Base-by-base conservation (phyloP, 495 filamentous ascomycete species). In the Aspergillus panamensis region DNA sequence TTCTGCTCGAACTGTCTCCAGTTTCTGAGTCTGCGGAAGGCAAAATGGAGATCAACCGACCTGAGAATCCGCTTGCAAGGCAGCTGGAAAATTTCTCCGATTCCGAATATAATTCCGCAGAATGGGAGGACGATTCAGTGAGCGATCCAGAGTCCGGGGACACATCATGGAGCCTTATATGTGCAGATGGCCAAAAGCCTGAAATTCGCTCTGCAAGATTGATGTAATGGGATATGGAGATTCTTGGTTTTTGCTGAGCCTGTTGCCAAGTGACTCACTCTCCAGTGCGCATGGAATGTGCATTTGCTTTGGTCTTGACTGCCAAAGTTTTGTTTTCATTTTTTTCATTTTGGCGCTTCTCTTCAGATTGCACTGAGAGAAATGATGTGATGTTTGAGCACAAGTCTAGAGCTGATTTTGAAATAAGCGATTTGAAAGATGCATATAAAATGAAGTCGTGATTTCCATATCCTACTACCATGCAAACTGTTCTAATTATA, bases 401-500 rank as follows among this genome's bases (percentile, higher is more conserved):
- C 5, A 5, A 25, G 25, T 25, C 25, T 25, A 25, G 5, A 25
- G 5, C 5, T 25, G 25, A 25, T 25, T 25, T 5, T 17, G 8
- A n/a, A 37, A 9, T 8, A 17, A 45, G 6, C 21, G 5, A 20
- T 1, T 35, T 17, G 30, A 48, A 35, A 40, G 21, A 58, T 58
- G 37, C 29, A n/a, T 37, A 39, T 20, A 0, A 39, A 48, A 45
- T 55, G 47, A 51, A 55, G 43, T 60, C 45, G 31, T 60, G 25
- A 55, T 51, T 51, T 51, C 16, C 54, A 58, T 53, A 45, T 51
- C 39, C 48, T 47, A 40, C 35, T 51, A 25, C 20, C 55, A 51
- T 40, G 33, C 45, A 57, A 56, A 8, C 17, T 50, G 32, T 29
- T 39, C 56, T 58, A 57, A 62, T 53, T 62, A 54, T 55, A 51